phyloP scores from a whole-genome alignment of 768 basidiomycete species.

The Phylloporus sp. region DNA sequence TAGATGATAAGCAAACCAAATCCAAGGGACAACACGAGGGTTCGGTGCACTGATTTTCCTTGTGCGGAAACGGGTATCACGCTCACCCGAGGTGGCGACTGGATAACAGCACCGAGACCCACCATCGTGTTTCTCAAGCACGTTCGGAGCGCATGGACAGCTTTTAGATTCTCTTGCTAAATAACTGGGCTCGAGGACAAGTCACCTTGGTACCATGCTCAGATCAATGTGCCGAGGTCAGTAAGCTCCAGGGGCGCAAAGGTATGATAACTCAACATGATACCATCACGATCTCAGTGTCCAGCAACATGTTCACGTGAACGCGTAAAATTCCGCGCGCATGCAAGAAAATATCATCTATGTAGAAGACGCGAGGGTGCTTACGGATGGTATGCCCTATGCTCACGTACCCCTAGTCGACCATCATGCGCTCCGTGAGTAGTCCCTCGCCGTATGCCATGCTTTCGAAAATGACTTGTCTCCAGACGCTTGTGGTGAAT shows the following conservation, averaged over 20 bases:
- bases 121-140: not conserved
- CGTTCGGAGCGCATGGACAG: not conserved
- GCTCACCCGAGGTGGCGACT: not conserved
- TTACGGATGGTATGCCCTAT: constrained; percentile 42
- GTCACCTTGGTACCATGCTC: constrained; percentile 6
- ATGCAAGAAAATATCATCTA: constrained; percentile 36
- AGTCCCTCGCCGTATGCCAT: constrained; percentile 90
- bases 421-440: constrained; percentile 79
- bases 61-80: not conserved
- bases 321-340: constrained; percentile 8
- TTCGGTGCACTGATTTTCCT: not conserved
- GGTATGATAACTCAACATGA: constrained; percentile 25
- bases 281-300: not conserved
- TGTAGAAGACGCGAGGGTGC: constrained; percentile 45
- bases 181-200: not conserved
- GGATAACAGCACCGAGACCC: not conserved
- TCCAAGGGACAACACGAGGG: not conserved
- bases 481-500: constrained; percentile 78
- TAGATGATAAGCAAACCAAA: not conserved
- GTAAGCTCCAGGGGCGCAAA: constrained; percentile 11
- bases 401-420: constrained; percentile 46
- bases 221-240: constrained; percentile 25
- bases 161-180: not conserved
- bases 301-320: not conserved
- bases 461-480: constrained; percentile 92